Evolutionary conservation across 306 rosid genomes (phyloP).

Genomic region (Castanea sativa): DNA sequence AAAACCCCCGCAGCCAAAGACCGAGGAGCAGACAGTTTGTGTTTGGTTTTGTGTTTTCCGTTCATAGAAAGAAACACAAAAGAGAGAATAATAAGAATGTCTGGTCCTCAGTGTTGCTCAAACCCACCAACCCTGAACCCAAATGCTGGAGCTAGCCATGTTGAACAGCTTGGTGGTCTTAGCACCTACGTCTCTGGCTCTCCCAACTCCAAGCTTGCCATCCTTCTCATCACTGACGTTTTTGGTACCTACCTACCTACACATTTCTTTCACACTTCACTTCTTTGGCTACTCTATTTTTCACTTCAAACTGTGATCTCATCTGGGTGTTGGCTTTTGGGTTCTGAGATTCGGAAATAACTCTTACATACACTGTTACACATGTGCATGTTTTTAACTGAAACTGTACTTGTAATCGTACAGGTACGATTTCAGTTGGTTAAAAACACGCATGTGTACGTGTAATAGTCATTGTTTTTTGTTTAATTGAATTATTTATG

Average conservation of each 20-base stretch:
- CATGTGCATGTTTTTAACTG: too few species aligned
- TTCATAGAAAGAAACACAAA: too few species aligned
- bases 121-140: slow-evolving; percentile 66
- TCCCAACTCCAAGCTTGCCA: slow-evolving; percentile 47
- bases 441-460: too few species aligned
- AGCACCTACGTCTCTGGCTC: slow-evolving; percentile 49
- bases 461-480: neutral
- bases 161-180: slow-evolving; percentile 45
- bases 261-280: neutral
- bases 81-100: slow-evolving; percentile 29
- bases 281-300: neutral
- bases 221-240: slow-evolving; percentile 54
- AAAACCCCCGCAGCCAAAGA: too few species aligned
- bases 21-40: too few species aligned
- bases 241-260: slow-evolving; percentile 29
- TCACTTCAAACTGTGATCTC: neutral
- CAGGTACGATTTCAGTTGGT: too few species aligned
- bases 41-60: too few species aligned
- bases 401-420: too few species aligned
- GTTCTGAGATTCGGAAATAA: neutral
- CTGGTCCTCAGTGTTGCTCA: slow-evolving; percentile 64
- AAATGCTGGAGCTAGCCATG: slow-evolving; percentile 47
- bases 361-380: too few species aligned
- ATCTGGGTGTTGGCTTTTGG: neutral
- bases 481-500: neutral